Base-by-base conservation (phyloP, 2,329 filamentous ascomycete species). In the Apiospora rasikravindrae region DNA sequence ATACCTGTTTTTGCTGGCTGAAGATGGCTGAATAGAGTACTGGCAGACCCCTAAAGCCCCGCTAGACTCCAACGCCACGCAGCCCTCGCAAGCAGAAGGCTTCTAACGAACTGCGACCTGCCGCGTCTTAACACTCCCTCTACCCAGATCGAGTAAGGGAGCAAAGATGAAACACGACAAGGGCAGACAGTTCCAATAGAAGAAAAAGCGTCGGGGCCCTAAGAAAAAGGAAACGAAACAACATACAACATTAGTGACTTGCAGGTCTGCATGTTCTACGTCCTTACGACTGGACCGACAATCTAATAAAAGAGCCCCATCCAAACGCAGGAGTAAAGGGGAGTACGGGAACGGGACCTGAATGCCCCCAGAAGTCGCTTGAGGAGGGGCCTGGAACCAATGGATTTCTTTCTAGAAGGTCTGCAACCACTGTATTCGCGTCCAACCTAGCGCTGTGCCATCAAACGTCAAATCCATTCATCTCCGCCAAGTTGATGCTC, bases 101-200 rank as follows among this genome's bases (percentile, higher is more conserved):
- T 37, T 16, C 53, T 61, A 61, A 33, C 53, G 33, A 37, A 22
- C 22, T n/a, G 19, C 57, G 33, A n/a, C 33, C 57, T 40, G 29
- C 57, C 29, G 33, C 57, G 13, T 24, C 57, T 61, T 37, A 33
- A 61, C 53, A 61, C 29, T n/a, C 57, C 33, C 57, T 40, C 19
- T 64, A 64, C 57, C 57, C 33, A 64, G 40, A 64, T 40, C 57
- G 22, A 64, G 57, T 40, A 64, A 64, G 53, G 29, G 53, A 61
- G 7, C 26, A 40, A 64, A 24, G 57, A 40, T 64, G 57, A 64
- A 64, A 64, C 33, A 5, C 57, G 57, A 40, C 33, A 22, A 61
- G 53, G 26, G 53, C 53, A 61, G 13, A 61, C 53, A 33, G 26
- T n/a, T n/a, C 5, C 10, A 33, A 26, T 42, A 11, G 29, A 26